These are phyloP conservation scores for Luffa acutangula DNA, from an alignment of 306 rosid species.

Conservation along the genomic window DNA sequence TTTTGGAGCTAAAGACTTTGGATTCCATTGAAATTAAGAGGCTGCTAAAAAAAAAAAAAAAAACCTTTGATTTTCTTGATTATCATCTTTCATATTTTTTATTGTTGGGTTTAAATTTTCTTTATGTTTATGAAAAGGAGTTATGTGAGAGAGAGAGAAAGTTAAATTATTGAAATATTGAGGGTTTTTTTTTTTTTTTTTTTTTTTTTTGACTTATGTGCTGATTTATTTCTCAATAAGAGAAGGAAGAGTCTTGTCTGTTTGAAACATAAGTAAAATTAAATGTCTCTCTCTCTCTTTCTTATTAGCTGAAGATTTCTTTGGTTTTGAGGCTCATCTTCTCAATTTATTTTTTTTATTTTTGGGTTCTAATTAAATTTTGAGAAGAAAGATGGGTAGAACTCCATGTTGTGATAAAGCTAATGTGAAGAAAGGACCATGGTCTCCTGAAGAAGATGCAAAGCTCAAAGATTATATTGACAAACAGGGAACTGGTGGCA, in stretches of 20 bases:
- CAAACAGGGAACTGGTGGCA: conserved; percentile 74
- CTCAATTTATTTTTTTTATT: background rate
- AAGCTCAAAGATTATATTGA: conserved; percentile 62
- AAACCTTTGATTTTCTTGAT: background rate
- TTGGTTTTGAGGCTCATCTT: background rate
- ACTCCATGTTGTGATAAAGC: conserved; percentile 97
- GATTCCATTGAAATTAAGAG: conserved; percentile 7
- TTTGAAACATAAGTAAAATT: background rate
- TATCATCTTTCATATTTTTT: background rate
- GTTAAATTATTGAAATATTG: conserved; percentile 30
- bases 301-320: background rate
- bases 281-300: background rate
- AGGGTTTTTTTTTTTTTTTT: conserved; percentile 19
- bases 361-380: background rate
- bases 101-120: background rate
- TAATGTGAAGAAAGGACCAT: conserved; percentile 89
- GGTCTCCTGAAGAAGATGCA: conserved; percentile 95
- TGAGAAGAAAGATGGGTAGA: conserved; percentile 54
- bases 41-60: background rate
- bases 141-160: background rate
- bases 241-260: background rate
- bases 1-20: conserved; percentile 23
- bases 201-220: conserved; percentile 44
- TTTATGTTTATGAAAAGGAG: conserved; percentile 16
- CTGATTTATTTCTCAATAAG: conserved; percentile 20